Base-by-base conservation (phyloP, 257 asterid genomes). In the Ligustrum vulgare region DNA sequence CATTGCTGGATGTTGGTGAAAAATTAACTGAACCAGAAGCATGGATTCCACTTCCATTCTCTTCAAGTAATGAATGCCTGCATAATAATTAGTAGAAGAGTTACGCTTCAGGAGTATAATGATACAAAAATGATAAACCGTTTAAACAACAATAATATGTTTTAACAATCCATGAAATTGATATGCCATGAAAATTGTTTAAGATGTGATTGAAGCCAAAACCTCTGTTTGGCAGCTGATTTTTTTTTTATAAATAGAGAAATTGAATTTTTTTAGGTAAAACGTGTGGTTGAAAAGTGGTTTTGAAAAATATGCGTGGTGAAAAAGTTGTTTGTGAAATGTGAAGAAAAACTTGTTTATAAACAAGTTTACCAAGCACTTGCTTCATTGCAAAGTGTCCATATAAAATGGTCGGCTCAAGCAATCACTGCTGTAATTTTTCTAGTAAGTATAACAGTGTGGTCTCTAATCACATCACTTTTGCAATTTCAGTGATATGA, bases 51-150 rank as follows among this genome's bases (percentile, higher is more conserved):
- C 62, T 71, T 35, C 76, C 82, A 80, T 70, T 75, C 64, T 71
- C 86, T 74, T 74, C 45, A 60, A 84, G 77, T 58, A 86, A 67
- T 25, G 88, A 84, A 69, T 66, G 78, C 64, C 90, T 86, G 83
- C 87, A 80, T 2, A 69, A 43, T 31, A 77, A n/a, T 75, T 58
- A 5, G 58, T 3, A 32, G 69, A 70, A 49, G 62, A 74, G 23
- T 65, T 37, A 13, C 73, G 39, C 10, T 13, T 15, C 8, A 16
- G 35, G 77, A 77, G 25, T 65, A 54, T 23, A 36, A 37, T 77
- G n/a, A 35, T 45, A 31, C 78, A 41, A 70, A 23, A 72, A 79
- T 63, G 77, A 70, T 51, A 60, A 36, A 49, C 10, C 2, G n/a
- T 7, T 58, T 58, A 22, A 58, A 58, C 33, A 58, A 22, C 5